phyloP scores from a whole-genome alignment of 2,329 filamentous ascomycete genomes.

The Fusarium nanum region DNA sequence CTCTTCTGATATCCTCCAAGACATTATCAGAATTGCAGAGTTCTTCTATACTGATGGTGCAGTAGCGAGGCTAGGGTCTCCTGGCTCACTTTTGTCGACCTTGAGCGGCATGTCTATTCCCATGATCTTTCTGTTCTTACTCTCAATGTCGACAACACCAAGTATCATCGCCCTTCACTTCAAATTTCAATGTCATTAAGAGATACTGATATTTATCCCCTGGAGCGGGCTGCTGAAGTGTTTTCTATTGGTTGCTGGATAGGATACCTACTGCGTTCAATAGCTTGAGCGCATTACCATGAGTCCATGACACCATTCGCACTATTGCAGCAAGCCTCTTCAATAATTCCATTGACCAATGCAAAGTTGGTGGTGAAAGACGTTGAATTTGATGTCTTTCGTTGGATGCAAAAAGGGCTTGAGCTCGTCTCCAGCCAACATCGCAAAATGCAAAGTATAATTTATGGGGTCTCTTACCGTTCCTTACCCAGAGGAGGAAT shows the following conservation, averaged over 20 bases:
- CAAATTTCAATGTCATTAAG: too few species aligned
- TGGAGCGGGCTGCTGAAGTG: too few species aligned
- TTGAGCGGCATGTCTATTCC: background rate
- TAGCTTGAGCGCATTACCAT: background rate
- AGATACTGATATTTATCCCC: too few species aligned
- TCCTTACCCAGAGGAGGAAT: too few species aligned
- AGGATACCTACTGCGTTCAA: background rate
- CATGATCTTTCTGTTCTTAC: accelerated
- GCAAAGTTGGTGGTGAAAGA: background rate
- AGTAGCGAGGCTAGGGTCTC: too few species aligned
- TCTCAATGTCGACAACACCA: background rate
- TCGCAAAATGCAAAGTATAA: too few species aligned
- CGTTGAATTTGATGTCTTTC: background rate
- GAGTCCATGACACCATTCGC: background rate
- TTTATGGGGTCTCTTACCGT: background rate
- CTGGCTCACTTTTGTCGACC: background rate
- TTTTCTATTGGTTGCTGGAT: too few species aligned
- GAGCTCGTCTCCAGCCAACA: background rate
- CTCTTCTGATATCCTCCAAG: background rate
- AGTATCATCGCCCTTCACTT: background rate
- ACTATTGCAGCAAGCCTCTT: background rate
- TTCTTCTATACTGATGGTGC: background rate
- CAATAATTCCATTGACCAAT: background rate
- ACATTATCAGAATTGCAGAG: background rate
- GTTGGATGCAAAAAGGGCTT: background rate